Evolutionary conservation across 495 filamentous ascomycete genomes (phyloP), one percentile per base, ranked within the genome.

Genomic region (Talaromyces stipitatus): DNA sequence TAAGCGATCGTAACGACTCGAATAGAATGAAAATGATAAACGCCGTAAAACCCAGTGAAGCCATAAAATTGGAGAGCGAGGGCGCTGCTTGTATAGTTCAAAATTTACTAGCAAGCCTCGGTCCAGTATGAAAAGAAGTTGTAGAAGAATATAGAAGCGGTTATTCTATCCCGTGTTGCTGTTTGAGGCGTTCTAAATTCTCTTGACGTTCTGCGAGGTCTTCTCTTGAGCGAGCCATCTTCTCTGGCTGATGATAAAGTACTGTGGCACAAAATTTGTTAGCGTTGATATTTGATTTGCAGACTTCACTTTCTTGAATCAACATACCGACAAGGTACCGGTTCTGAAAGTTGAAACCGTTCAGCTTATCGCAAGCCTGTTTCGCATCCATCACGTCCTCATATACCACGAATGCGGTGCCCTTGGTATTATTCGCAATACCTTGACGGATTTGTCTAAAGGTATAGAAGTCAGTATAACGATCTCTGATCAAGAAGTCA

Each of bases 321-420:
- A 52, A 82, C 90, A 46, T 86, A 96, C 92, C 92, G 68, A 98
- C 95, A 65, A 98, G 90, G 76, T 98, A 98, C 69, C 94, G 90
- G 79, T 92, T 95, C 77, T 97, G 95, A 73, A 98, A 98, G 77
- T 98, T 98, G 84, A 95, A 98, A 67, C 94, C 94, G 77, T 98
- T 97, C 67, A 98, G 80, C 79, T 97, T 97, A 81, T 98, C 94
- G 79, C 95, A 96, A 64, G 94, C 95, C 73, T 88, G 84, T 77
- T 98, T 98, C 60, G 94, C 92, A 80, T 98, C 94, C 84, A 96
- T 91, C 24, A 97, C 95, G 77, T 98, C 95, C 71, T 97, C 95
- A 78, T 95, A 98, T 69, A 98, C 94, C 50, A 98, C 95, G 76
- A 95, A 98, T 65, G 91, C 92, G 26, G 94, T 98, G 65, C 94